Evolutionary conservation across 345 rosid species (phyloP).

Genomic region (Syzygium aqueum): DNA sequence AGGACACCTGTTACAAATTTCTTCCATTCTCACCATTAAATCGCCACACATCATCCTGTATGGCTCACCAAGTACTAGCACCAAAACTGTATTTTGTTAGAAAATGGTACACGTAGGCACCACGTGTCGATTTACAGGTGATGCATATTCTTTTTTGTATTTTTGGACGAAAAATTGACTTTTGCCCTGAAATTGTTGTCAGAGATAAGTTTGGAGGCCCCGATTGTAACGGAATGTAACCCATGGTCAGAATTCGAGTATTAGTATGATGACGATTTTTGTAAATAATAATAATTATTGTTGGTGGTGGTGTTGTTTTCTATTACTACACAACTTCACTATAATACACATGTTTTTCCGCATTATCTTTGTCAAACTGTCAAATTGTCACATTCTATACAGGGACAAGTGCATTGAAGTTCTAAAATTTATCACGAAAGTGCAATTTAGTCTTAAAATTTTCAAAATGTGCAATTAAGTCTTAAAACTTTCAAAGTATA

Average conservation of each 20-base stretch:
- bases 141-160: not conserved
- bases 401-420: too few relatives aligned
- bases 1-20: not conserved
- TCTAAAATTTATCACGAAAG: too few relatives aligned
- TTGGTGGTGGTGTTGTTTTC: not conserved
- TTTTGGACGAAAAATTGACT: not conserved
- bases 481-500: too few relatives aligned
- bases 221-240: not conserved
- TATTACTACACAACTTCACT: not conserved
- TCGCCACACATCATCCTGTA: not conserved
- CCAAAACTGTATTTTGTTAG: not conserved
- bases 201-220: not conserved
- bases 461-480: too few relatives aligned
- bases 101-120: not conserved
- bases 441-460: too few relatives aligned
- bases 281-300: not conserved
- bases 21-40: not conserved
- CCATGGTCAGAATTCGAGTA: not conserved
- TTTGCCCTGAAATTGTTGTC: not conserved
- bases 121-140: not conserved
- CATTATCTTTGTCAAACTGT: not conserved
- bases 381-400: not conserved
- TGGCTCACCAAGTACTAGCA: not conserved
- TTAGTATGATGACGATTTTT: not conserved
- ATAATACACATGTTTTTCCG: not conserved